Evolutionary conservation across 805 yeast species (phyloP), one percentile per base, ranked within the genome.

Genomic region (Kregervanrija pseudodelftensis): DNA sequence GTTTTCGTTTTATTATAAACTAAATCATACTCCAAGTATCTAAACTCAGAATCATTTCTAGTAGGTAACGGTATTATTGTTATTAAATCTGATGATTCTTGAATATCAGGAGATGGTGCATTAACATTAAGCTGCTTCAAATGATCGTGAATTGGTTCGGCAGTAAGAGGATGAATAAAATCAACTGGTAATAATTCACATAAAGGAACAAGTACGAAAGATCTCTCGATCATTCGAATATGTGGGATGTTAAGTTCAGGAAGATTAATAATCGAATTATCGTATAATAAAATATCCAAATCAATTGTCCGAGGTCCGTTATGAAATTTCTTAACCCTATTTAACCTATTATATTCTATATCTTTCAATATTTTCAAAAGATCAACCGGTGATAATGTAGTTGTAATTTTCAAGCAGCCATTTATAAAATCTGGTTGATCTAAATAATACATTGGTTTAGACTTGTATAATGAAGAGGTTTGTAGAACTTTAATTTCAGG

Each of bases 241-340:
- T 93, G 99, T 0, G 99, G 99, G 11, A 93, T 72, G 28, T 74
- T 76, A 54, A 93, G 72, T 33, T 77, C 72, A 0, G 73, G 67
- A 1, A 74, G 67, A 59, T 82, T 82, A 38, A 84, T 49, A 9
- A 80, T 69, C 15, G 74, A 50, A 33, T 72, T 69, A 56, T 80
- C 93, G 59, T 79, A 91, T 16, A 91, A 65, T 11, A 91, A 53
- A 11, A 93, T 86, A 63, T 93, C 99, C 41, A 93, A 70, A 58
- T 93, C 99, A 43, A 93, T 85, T 11, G 86, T 67, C 46, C 99
- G 71, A 8, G 99, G 99, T 0, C 99, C 96, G 60, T 93, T 93
- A 11, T 85, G 90, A 52, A 87, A 73, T 37, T 79, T 66, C 60
- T 93, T 93, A 16, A 82, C 81, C 37, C 99, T 69, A 5, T 75